Conservation (phyloP, 805 yeast species). For the Saccharomyces paradoxus region DNA sequence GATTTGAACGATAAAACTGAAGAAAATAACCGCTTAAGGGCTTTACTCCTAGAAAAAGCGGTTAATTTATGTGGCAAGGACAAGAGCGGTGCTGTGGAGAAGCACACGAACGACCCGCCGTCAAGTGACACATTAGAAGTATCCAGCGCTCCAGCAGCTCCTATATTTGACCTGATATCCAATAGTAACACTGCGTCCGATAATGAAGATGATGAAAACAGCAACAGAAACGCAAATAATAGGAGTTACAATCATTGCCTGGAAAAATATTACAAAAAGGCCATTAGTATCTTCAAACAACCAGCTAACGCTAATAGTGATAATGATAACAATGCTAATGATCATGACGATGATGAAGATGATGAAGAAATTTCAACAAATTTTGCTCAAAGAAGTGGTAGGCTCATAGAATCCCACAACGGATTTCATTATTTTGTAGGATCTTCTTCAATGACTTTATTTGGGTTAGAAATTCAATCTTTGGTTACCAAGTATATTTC, state of each 20-base stretch:
- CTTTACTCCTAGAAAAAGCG: neutral
- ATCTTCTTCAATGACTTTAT: constrained; percentile 73
- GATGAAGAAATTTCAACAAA: constrained; percentile 56
- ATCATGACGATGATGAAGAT: constrained; percentile 1
- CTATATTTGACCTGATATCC: neutral
- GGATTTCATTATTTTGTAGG: constrained; percentile 74
- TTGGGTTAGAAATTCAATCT: constrained; percentile 69
- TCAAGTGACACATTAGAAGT: neutral
- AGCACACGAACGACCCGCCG: neutral
- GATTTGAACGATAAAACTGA: constrained; percentile 57
- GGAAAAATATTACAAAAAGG: neutral
- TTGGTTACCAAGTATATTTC: constrained; percentile 39
- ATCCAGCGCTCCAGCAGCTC: neutral
- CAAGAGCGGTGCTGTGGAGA: neutral
- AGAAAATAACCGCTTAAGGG: constrained; percentile 42
- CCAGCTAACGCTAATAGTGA: neutral
- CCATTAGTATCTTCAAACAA: neutral
- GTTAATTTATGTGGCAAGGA: neutral
- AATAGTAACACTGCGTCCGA: constrained; percentile 3
- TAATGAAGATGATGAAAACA: neutral
- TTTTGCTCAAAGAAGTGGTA: constrained; percentile 61
- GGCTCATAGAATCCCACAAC: constrained; percentile 63
- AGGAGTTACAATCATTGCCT: neutral
- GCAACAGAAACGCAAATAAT: neutral
- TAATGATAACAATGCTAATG: neutral